A percentile compares a stretch with the other conserved stretches of the same genome.
phyloP scores from a whole-genome alignment of 768 basidiomycete genomes.

The Clitopilus hobsonii region DNA sequence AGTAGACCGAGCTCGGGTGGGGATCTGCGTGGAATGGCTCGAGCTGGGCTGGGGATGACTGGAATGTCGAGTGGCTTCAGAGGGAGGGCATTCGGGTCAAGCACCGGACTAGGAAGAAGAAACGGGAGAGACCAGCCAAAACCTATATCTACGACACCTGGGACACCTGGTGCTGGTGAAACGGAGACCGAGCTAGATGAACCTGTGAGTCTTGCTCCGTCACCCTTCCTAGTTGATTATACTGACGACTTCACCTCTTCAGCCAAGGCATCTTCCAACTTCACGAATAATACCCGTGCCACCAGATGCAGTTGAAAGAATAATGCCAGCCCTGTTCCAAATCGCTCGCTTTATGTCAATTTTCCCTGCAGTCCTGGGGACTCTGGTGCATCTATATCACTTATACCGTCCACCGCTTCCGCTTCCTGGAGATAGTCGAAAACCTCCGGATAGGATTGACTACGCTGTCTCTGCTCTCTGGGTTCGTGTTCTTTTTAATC shows the following conservation, averaged over 20 bases:
- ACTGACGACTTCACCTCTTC: slow-evolving; percentile 5
- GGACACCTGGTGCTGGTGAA: slow-evolving; percentile 60
- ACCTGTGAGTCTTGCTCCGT: slow-evolving; percentile 43
- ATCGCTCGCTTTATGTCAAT: slow-evolving; percentile 60
- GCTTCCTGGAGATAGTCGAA: slow-evolving; percentile 12
- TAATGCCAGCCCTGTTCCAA: slow-evolving; percentile 64
- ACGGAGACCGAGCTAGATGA: slow-evolving; percentile 80
- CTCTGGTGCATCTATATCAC: slow-evolving; percentile 28
- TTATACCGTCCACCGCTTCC: slow-evolving; percentile 37
- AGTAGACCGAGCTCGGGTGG: slow-evolving; percentile 10
- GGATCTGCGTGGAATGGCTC: not conserved
- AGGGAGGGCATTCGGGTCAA: slow-evolving; percentile 10
- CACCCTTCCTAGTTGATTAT: not conserved
- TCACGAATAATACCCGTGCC: slow-evolving; percentile 54
- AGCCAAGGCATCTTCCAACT: slow-evolving; percentile 69
- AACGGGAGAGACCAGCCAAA: slow-evolving; percentile 31
- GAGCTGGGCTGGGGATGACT: slow-evolving; percentile 2
- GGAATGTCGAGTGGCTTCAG: slow-evolving; percentile 17
- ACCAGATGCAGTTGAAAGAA: slow-evolving; percentile 36
- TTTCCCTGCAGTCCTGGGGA: slow-evolving; percentile 2
- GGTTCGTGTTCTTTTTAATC: slow-evolving; percentile 36
- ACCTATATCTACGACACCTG: slow-evolving; percentile 61
- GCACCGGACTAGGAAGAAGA: slow-evolving; percentile 5
- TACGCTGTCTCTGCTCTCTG: slow-evolving; percentile 67
- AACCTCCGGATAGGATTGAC: slow-evolving; percentile 53